These are phyloP conservation scores for Cladosporium sp. DNA, from an alignment of 2,329 filamentous ascomycete genomes.

Conservation along the genomic window DNA sequence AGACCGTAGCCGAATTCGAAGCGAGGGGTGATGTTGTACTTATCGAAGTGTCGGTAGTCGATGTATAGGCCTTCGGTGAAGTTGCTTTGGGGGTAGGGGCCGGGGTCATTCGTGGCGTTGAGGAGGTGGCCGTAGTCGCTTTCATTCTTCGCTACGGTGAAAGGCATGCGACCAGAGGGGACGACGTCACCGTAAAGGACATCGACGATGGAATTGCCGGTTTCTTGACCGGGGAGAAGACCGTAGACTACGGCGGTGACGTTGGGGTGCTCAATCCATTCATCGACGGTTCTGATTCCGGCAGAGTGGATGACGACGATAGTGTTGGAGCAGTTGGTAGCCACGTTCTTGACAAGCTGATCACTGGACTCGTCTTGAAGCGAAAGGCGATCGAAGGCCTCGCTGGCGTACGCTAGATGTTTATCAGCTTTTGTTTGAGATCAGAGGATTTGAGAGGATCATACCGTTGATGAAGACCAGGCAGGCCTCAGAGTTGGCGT, in stretches of 20 bases:
- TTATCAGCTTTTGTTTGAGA: background rate
- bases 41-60: constrained; percentile 85
- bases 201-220: constrained; percentile 37
- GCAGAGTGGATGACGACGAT: constrained; percentile 45
- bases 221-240: constrained; percentile 40
- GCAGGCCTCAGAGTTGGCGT: constrained; percentile 32
- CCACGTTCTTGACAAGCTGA: constrained; percentile 41
- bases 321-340: constrained; percentile 11
- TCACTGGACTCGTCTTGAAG: constrained; percentile 43
- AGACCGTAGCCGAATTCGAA: constrained; percentile 83
- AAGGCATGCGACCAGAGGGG: constrained; percentile 49
- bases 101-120: constrained; percentile 29
- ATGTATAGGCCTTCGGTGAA: constrained; percentile 77
- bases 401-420: constrained; percentile 35
- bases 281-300: constrained; percentile 37
- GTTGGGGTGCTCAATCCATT: constrained; percentile 40
- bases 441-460: background rate
- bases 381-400: constrained; percentile 39
- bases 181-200: constrained; percentile 37
- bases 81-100: constrained; percentile 56
- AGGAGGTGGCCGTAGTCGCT: constrained; percentile 16
- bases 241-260: constrained; percentile 40
- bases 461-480: constrained; percentile 57
- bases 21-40: constrained; percentile 63
- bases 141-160: constrained; percentile 21